These are phyloP conservation scores for Syncephalis fuscata DNA, from an alignment of 371 early-diverging fungal species.

Conservation along the genomic window DNA sequence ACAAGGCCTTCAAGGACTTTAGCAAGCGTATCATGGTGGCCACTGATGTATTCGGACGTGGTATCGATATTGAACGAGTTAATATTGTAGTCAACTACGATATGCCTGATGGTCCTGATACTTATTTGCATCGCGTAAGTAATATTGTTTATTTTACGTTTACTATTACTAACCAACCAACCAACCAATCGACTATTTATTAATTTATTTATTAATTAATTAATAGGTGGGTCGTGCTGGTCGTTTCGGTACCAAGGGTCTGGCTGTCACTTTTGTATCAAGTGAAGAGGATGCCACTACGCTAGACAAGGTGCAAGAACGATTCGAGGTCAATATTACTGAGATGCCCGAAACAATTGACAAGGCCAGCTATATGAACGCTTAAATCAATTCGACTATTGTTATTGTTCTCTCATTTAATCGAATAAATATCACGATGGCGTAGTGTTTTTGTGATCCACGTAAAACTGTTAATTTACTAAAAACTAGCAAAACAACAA, in stretches of 20 bases:
- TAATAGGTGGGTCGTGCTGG: conserved; percentile 93
- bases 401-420: background rate
- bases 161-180: too few species aligned
- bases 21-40: conserved; percentile 93
- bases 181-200: too few species aligned
- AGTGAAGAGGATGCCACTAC: conserved; percentile 67
- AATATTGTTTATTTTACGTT: background rate
- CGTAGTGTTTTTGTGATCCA: too few species aligned
- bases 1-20: conserved; percentile 92
- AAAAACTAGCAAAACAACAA: too few species aligned
- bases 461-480: too few species aligned
- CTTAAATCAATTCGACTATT: conserved; percentile 1
- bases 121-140: conserved; percentile 86
- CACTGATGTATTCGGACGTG: conserved; percentile 97
- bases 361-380: conserved; percentile 44
- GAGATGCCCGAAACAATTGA: conserved; percentile 81
- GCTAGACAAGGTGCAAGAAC: conserved; percentile 81
- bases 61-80: conserved; percentile 97
- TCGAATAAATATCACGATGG: background rate
- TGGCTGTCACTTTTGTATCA: conserved; percentile 94
- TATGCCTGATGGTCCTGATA: conserved; percentile 86
- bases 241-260: conserved; percentile 98
- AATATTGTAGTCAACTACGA: conserved; percentile 99
- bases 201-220: background rate
- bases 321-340: conserved; percentile 91